Conservation (phyloP, 345 rosid species). For the Eucalyptus guilfoylei region DNA sequence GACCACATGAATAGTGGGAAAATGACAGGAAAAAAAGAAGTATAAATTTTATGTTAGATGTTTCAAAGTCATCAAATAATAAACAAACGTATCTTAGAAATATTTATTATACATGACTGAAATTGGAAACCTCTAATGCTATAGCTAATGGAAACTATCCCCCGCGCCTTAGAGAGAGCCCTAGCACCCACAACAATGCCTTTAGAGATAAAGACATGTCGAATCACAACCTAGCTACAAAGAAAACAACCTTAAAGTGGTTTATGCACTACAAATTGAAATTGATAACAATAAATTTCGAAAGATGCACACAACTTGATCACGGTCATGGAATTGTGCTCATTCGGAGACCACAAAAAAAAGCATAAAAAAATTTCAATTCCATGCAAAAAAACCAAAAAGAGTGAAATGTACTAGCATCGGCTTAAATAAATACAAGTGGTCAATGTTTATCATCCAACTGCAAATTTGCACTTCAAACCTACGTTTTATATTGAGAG, state of each 20-base stretch:
- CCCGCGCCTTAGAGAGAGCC: not conserved
- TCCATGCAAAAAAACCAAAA: not conserved
- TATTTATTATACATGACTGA: not conserved
- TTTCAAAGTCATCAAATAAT: not conserved
- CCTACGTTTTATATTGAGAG: not conserved
- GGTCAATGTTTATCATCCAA: conserved; percentile 1
- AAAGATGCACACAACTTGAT: not conserved
- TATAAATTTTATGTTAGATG: not conserved
- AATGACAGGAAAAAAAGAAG: not conserved
- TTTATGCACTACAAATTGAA: not conserved
- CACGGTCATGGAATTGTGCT: not conserved
- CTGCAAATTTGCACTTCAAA: not conserved
- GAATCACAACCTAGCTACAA: not conserved
- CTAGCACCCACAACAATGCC: not conserved
- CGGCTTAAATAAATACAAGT: not conserved
- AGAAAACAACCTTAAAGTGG: not conserved
- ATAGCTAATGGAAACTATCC: not conserved
- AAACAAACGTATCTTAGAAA: not conserved
- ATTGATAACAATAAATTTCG: not conserved
- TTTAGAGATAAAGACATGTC: not conserved
- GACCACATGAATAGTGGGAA: not conserved
- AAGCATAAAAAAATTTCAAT: not conserved
- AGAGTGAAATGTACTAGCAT: not conserved
- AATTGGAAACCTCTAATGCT: not conserved
- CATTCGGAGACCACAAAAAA: not conserved